Conservation (phyloP, 2,329 filamentous ascomycete genomes). For the Diplocarpon mali region DNA sequence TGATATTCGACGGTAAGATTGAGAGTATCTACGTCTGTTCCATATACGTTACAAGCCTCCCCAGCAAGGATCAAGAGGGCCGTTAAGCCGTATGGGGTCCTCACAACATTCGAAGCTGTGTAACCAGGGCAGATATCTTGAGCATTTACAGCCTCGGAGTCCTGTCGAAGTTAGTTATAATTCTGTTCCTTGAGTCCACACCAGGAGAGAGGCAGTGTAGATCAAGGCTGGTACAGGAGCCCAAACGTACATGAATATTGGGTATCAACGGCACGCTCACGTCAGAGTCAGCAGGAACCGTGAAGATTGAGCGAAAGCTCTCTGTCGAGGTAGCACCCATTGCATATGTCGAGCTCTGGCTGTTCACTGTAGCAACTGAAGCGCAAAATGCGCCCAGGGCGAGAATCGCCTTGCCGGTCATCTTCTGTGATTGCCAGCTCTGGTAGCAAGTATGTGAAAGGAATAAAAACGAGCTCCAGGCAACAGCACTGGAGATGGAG, state of each 20-base stretch:
- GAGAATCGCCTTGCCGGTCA: conserved; percentile 9
- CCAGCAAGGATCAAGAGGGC: conserved; percentile 63
- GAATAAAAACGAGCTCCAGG: too few relatives aligned
- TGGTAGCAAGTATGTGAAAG: too few relatives aligned
- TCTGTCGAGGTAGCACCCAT: conserved; percentile 8
- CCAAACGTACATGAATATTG: conserved; percentile 34
- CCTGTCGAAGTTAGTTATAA: conserved; percentile 20
- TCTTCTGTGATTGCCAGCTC: conserved; percentile 8
- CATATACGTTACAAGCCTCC: conserved; percentile 63
- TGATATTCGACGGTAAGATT: conserved; percentile 59
- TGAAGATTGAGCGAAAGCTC: conserved; percentile 29
- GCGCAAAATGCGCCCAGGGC: conserved; percentile 9
- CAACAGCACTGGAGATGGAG: too few relatives aligned
- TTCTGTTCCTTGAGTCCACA: neutral
- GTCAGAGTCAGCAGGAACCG: conserved; percentile 36
- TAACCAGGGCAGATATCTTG: conserved; percentile 53
- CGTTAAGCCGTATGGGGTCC: conserved; percentile 44
- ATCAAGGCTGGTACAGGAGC: too few relatives aligned
- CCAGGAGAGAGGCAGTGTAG: neutral
- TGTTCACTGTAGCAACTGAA: conserved; percentile 8
- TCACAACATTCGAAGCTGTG: conserved; percentile 46
- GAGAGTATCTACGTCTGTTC: conserved; percentile 59
- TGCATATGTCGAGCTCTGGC: conserved; percentile 11
- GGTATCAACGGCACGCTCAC: conserved; percentile 40
- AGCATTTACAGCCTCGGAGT: conserved; percentile 48